Percentiles rank a stretch among this genome's conserved stretches.
Evolutionary conservation across 805 yeast genomes (phyloP).

Genomic region (Lipomyces yamadae): DNA sequence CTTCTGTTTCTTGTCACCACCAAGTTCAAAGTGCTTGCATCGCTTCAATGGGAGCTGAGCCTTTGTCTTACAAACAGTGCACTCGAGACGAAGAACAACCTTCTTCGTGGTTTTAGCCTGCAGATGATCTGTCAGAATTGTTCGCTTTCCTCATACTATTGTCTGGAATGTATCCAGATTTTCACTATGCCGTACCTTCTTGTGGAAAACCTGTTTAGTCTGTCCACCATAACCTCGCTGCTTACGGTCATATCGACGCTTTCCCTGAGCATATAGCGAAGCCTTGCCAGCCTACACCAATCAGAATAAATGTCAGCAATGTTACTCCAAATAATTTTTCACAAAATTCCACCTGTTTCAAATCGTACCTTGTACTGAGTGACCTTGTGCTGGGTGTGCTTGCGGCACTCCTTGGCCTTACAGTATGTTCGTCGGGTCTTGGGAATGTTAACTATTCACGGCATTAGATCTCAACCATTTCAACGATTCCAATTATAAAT

Average conservation of each 20-base stretch:
- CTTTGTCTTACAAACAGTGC: slow-evolving; percentile 98
- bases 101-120: slow-evolving; percentile 98
- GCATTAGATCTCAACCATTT: background rate
- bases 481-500: background rate
- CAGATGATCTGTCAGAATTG: slow-evolving; percentile 9
- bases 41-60: slow-evolving; percentile 97
- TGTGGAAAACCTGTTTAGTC: slow-evolving; percentile 99
- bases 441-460: slow-evolving; percentile 91
- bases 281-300: slow-evolving; percentile 90
- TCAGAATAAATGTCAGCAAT: background rate
- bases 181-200: slow-evolving; percentile 57
- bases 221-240: slow-evolving; percentile 99
- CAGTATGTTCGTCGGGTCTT: slow-evolving; percentile 99
- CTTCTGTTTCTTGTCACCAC: slow-evolving; percentile 99
- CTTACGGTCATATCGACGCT: slow-evolving; percentile 99
- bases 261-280: slow-evolving; percentile 98
- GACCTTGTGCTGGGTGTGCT: slow-evolving; percentile 99
- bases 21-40: slow-evolving; percentile 99
- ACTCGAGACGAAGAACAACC: slow-evolving; percentile 98
- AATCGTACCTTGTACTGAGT: slow-evolving; percentile 85
- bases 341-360: background rate
- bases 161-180: background rate
- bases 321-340: background rate
- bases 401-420: slow-evolving; percentile 98
- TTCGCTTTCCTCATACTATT: background rate